phyloP scores from a whole-genome alignment of 108 stramenopile genomes.

The Poteriospumella lacustris region DNA sequence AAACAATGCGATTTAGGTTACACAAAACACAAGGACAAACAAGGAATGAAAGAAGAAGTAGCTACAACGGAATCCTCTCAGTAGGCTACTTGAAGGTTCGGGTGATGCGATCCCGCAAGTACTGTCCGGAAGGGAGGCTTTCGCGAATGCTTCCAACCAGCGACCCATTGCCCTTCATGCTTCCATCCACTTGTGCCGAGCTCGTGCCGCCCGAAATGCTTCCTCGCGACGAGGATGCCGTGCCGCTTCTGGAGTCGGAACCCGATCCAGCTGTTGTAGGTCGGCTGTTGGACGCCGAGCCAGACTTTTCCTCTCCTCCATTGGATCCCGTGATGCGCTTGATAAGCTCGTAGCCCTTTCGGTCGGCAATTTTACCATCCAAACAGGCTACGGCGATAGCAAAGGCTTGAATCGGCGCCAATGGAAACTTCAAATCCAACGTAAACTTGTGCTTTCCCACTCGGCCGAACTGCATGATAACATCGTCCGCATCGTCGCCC shows the following conservation, averaged over 20 bases:
- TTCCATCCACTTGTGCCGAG: too few relatives aligned
- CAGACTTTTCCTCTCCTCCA: too few relatives aligned
- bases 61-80: too few relatives aligned
- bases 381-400: conserved; percentile 15
- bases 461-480: conserved; percentile 44
- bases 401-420: conserved; percentile 36
- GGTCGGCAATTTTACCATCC: conserved; percentile 29
- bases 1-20: too few relatives aligned
- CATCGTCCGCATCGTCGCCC: conserved; percentile 32
- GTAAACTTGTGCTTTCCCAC: conserved; percentile 44
- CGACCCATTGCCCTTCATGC: too few relatives aligned
- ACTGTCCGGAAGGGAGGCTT: neutral
- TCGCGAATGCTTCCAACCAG: neutral
- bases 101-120: neutral
- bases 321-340: neutral
- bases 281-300: too few relatives aligned
- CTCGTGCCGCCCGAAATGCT: too few relatives aligned
- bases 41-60: too few relatives aligned
- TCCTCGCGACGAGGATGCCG: too few relatives aligned
- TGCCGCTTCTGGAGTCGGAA: too few relatives aligned
- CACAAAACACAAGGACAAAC: too few relatives aligned
- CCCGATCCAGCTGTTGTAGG: too few relatives aligned
- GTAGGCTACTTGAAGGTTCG: neutral
- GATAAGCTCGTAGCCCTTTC: conserved; percentile 23
- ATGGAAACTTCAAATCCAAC: conserved; percentile 45